These are phyloP conservation scores for Acanthamoeba triangularis DNA, from an alignment of 208 protist species.

Conservation along the genomic window DNA sequence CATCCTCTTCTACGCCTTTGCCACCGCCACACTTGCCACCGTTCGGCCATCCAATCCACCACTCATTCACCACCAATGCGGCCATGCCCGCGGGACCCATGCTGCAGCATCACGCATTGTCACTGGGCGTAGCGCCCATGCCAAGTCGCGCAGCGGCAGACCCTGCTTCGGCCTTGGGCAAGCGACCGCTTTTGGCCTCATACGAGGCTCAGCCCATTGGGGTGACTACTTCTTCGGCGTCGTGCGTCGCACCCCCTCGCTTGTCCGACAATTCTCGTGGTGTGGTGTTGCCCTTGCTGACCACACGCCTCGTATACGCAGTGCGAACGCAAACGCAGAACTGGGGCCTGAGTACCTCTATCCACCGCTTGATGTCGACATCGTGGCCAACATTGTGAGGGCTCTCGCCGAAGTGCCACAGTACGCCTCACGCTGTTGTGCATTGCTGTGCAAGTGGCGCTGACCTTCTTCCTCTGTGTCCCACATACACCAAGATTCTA, in stretches of 20 bases:
- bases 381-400: conserved; percentile 26
- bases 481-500: not conserved
- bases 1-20: not conserved
- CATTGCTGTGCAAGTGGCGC: no score
- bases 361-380: conserved; percentile 2
- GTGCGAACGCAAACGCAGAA: no score
- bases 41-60: no score
- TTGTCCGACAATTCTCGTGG: not conserved
- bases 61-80: no score
- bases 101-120: no score
- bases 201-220: not conserved
- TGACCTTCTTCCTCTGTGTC: not conserved
- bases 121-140: not conserved
- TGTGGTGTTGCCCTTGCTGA: not conserved
- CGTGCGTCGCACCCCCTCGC: not conserved
- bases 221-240: not conserved
- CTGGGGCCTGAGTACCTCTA: not conserved
- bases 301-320: not conserved
- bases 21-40: not conserved
- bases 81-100: no score
- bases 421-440: not conserved
- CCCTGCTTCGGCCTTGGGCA: not conserved
- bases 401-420: conserved; percentile 35
- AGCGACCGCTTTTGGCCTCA: not conserved
- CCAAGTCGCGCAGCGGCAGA: no score